Base-by-base conservation (phyloP, 2,329 filamentous ascomycete species). In the Ophiostoma perfectum region DNA sequence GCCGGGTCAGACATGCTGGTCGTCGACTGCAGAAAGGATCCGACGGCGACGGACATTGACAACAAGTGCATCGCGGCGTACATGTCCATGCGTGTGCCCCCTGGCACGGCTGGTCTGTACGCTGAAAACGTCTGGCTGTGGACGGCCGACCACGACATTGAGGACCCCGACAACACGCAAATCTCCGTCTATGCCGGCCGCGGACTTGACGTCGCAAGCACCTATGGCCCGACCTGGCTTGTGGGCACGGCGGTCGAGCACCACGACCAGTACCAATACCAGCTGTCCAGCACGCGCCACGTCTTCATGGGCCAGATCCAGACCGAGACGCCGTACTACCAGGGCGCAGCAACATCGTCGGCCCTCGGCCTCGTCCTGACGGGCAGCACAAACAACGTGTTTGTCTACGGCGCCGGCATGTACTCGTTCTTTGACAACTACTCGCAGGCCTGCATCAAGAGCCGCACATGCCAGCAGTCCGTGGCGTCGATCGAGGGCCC, bases 351-450 rank as follows among this genome's bases (percentile, higher is more conserved):
- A 81, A 81, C 16, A 80, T 84, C 72, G 86, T 87, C 0, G 91
- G 88, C 78, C 18, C 89, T 86, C 88, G 89, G 86, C 0, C 78
- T 91, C 7, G 81, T 91, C 49, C 73, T 88, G 58, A 79, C 83
- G 71, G 85, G 84, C 73, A 82, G 81, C 36, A 76, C 82, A 47
- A 78, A 78, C 63, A 78, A 78, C 62, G 77, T 91, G 12, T 77
- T 83, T 18, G 77, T 86, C 38, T 88, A 90, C 72, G 88, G 88
- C 7, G 84, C 84, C 0, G 89, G 89, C 0, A 73, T 90, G 14
- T 92, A 91, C 77, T 86, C 82, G 2, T 90, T 90, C 80, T 90
- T 89, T 75, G 81, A 84, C 75, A 86, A 89, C 76, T 89, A 90
- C 77, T 81, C 79, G 64, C 81, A 81, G 9, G 70, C 76, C 0